Conservation (phyloP, 2,329 filamentous ascomycete genomes). For the Scopulariopsis brevicaulis region DNA sequence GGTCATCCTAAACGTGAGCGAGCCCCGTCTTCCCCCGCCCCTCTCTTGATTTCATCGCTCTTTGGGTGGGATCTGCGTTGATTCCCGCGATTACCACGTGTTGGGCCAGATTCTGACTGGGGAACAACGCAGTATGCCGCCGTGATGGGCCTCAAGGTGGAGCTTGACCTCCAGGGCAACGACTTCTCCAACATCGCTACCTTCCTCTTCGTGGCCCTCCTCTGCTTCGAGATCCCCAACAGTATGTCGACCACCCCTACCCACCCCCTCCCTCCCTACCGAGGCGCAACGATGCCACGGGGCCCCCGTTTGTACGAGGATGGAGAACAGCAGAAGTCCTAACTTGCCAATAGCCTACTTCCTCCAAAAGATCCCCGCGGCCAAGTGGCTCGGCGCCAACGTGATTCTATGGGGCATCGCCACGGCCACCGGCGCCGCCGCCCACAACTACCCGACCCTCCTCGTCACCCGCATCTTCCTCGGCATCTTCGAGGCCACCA, state of each 20-base stretch:
- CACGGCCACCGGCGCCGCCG: conserved; percentile 12
- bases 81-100: neutral
- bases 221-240: conserved; percentile 48
- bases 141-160: conserved; percentile 50
- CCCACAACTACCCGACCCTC: conserved; percentile 9
- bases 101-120: neutral
- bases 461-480: conserved; percentile 29
- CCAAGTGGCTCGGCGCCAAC: conserved; percentile 49
- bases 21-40: neutral
- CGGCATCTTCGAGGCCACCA: conserved; percentile 32
- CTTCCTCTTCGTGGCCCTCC: conserved; percentile 50
- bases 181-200: conserved; percentile 53
- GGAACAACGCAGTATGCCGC: conserved; percentile 41
- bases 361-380: conserved; percentile 47
- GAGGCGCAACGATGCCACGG: neutral
- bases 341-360: conserved; percentile 30
- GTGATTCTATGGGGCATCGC: conserved; percentile 41
- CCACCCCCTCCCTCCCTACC: neutral
- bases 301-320: neutral
- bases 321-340: too few relatives aligned
- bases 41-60: too few relatives aligned
- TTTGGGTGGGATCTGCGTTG: neutral
- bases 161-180: conserved; percentile 43
- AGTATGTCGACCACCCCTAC: conserved; percentile 21
- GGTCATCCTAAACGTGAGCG: conserved; percentile 46